Evolutionary conservation across 2,329 filamentous ascomycete genomes (phyloP).

Genomic region (Pezicula carpinea): DNA sequence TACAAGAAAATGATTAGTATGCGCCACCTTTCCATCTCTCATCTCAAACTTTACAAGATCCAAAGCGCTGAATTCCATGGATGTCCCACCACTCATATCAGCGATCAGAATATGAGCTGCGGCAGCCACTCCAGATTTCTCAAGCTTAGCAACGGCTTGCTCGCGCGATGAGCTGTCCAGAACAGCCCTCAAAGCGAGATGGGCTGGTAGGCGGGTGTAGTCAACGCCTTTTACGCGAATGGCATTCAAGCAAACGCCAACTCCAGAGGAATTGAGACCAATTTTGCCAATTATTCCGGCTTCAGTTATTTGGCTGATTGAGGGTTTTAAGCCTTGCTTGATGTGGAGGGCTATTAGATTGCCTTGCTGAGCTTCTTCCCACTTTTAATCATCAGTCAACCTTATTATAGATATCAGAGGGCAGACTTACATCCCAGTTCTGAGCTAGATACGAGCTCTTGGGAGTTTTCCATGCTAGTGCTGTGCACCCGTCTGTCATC

Average conservation of each 20-base stretch:
- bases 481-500: constrained; percentile 44
- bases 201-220: constrained; percentile 42
- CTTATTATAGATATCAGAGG: not conserved
- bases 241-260: constrained; percentile 52
- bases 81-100: constrained; percentile 37
- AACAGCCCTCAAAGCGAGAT: constrained; percentile 46
- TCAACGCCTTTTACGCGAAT: constrained; percentile 45
- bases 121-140: constrained; percentile 42
- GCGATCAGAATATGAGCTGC: constrained; percentile 49
- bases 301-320: constrained; percentile 16
- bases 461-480: constrained; percentile 33
- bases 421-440: constrained; percentile 11
- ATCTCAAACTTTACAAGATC: constrained; percentile 20
- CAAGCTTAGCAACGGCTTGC: constrained; percentile 41
- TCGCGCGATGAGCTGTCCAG: constrained; percentile 40
- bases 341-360: constrained; percentile 12
- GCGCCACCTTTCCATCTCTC: constrained; percentile 15
- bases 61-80: constrained; percentile 39
- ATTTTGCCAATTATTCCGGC: constrained; percentile 36
- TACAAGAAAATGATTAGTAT: constrained; percentile 27
- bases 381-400: constrained; percentile 1
- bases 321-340: constrained; percentile 2
- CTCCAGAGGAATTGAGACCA: constrained; percentile 47
- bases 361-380: constrained; percentile 4
- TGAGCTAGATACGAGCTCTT: constrained; percentile 14